Evolutionary conservation across 495 filamentous ascomycete species (phyloP).

Genomic region (Rusavskia elegans): DNA sequence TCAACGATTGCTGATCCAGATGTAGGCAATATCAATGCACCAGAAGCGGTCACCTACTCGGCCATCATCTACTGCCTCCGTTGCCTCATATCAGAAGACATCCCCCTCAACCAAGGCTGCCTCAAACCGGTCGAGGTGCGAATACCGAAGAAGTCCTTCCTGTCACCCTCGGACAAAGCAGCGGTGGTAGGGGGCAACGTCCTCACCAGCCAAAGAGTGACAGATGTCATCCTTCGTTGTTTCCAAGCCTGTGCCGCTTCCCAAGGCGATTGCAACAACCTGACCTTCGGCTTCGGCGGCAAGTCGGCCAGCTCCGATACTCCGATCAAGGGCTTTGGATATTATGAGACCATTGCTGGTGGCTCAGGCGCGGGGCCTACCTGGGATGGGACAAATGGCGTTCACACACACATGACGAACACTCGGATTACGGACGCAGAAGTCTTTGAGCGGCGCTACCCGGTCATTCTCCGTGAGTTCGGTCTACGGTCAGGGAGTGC

Average conservation of each 20-base stretch:
- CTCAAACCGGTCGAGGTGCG: conserved; percentile 72
- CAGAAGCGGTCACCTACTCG: conserved; percentile 82
- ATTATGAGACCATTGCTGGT: conserved; percentile 79
- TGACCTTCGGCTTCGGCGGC: conserved; percentile 32
- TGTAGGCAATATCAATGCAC: conserved; percentile 73
- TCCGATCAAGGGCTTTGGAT: conserved; percentile 85
- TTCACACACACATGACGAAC: conserved; percentile 98
- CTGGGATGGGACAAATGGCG: conserved; percentile 81
- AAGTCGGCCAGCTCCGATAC: conserved; percentile 22
- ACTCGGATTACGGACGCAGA: conserved; percentile 93
- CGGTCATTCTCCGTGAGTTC: conserved; percentile 73
- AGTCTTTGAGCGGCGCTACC: conserved; percentile 89
- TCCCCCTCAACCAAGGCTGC: conserved; percentile 94
- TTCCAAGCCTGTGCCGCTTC: conserved; percentile 82
- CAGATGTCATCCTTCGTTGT: conserved; percentile 67
- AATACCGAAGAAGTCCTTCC: conserved; percentile 68
- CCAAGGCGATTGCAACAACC: conserved; percentile 88
- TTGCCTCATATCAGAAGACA: conserved; percentile 82
- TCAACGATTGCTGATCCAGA: not conserved
- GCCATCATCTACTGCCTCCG: conserved; percentile 96
- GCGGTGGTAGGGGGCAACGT: conserved; percentile 96
- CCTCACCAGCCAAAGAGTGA: conserved; percentile 71
- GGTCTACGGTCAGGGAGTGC: conserved; percentile 53
- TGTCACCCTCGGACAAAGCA: conserved; percentile 73
- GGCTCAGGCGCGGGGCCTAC: conserved; percentile 74